Evolutionary conservation across 2,329 filamentous ascomycete species (phyloP).

Genomic region (Fusarium drepaniforme): DNA sequence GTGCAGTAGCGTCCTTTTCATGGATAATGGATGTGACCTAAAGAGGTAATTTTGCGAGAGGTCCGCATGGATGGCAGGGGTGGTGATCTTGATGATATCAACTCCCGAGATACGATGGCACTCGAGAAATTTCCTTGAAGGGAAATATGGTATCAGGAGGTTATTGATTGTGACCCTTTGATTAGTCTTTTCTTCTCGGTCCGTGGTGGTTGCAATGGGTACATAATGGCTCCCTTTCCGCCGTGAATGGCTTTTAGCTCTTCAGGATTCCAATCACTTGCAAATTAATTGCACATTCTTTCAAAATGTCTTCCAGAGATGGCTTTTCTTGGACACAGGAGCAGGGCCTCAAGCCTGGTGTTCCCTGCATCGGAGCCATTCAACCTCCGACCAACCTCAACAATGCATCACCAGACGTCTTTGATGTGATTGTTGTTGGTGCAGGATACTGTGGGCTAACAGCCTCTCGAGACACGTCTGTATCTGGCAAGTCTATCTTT

Average conservation of each 20-base stretch:
- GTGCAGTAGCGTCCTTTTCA: constrained; percentile 3
- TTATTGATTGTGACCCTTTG: background rate
- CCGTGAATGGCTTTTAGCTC: background rate
- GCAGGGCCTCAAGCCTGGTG: constrained; percentile 45
- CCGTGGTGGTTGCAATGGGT: background rate
- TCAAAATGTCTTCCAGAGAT: constrained; percentile 45
- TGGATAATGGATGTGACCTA: background rate
- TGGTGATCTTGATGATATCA: background rate
- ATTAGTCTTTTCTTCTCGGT: background rate
- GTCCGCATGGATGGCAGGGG: background rate
- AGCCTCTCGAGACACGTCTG: constrained; percentile 43
- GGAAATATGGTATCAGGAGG: background rate
- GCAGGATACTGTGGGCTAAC: constrained; percentile 49
- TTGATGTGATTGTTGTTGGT: constrained; percentile 47
- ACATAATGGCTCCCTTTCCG: background rate
- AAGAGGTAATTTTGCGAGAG: constrained; percentile 22
- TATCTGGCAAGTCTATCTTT: constrained; percentile 39
- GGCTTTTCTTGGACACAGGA: constrained; percentile 48
- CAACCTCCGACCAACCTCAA: constrained; percentile 41
- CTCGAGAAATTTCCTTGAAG: constrained; percentile 6
- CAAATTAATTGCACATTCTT: background rate
- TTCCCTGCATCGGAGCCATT: constrained; percentile 48
- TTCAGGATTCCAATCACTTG: background rate
- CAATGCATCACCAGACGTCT: constrained; percentile 18
- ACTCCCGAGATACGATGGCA: background rate